A percentile compares a stretch with the other conserved stretches of the same genome.
Evolutionary conservation across 2,329 filamentous ascomycete species (phyloP).

Genomic region (Metarhizium rileyi): DNA sequence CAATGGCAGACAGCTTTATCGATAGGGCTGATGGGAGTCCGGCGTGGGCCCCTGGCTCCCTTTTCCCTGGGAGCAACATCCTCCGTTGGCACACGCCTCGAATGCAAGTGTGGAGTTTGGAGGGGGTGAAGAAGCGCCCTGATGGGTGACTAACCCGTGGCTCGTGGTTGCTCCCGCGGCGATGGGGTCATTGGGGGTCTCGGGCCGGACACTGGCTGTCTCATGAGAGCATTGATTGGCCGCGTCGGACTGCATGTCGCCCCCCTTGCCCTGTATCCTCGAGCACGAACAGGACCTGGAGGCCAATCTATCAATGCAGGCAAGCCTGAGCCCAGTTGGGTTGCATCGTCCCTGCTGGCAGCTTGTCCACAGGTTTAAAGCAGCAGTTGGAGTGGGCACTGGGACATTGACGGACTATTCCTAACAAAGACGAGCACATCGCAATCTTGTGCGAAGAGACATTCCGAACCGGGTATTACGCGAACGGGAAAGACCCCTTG

Average conservation of each 20-base stretch:
- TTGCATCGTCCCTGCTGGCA: neutral
- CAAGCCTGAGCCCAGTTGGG: neutral
- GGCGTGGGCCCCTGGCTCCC: conserved; percentile 2
- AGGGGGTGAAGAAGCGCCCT: neutral
- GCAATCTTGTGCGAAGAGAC: neutral
- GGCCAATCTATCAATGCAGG: neutral
- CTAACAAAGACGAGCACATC: neutral
- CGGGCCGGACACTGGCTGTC: conserved; percentile 2
- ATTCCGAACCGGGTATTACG: neutral
- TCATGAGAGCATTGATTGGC: neutral
- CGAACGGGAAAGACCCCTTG: neutral
- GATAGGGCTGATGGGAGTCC: conserved; percentile 11
- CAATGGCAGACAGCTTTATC: neutral
- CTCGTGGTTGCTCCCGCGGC: neutral
- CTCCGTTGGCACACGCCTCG: neutral
- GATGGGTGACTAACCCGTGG: neutral
- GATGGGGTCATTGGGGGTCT: neutral
- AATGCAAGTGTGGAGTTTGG: neutral
- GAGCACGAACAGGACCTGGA: neutral
- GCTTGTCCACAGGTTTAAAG: neutral
- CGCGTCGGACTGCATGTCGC: conserved; percentile 2
- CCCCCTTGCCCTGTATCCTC: neutral
- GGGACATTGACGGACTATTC: neutral
- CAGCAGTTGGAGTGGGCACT: neutral
- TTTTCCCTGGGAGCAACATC: neutral